These are phyloP conservation scores for Linaria vulgaris DNA, from an alignment of 257 asterid species.

Conservation along the genomic window DNA sequence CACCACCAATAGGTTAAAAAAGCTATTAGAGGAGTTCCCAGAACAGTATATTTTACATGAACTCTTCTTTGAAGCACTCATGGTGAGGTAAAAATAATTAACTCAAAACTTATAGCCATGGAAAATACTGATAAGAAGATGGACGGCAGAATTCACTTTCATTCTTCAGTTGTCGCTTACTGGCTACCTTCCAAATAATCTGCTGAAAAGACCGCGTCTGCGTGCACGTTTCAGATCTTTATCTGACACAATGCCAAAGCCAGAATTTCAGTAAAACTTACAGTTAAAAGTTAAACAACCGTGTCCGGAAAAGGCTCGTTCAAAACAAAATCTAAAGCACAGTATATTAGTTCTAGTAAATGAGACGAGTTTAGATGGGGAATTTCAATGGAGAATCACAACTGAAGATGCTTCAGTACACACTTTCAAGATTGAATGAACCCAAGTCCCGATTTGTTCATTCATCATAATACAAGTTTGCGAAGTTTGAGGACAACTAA, in stretches of 20 bases:
- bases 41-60: too few relatives aligned
- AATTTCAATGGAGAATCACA: not conserved
- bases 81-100: too few relatives aligned
- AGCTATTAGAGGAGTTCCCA: too few relatives aligned
- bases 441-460: too few relatives aligned
- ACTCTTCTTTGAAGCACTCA: too few relatives aligned
- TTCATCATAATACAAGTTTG: too few relatives aligned
- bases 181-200: slow-evolving; percentile 46
- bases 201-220: slow-evolving; percentile 41
- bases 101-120: not conserved
- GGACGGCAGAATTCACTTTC: not conserved
- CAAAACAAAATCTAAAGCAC: not conserved
- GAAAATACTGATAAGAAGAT: not conserved
- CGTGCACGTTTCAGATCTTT: slow-evolving; percentile 42
- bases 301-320: too few relatives aligned
- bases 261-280: too few relatives aligned
- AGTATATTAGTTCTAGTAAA: not conserved
- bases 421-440: too few relatives aligned
- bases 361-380: not conserved
- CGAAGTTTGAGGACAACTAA: too few relatives aligned
- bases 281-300: too few relatives aligned
- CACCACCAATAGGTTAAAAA: too few relatives aligned
- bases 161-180: slow-evolving; percentile 10
- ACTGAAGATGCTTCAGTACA: not conserved
- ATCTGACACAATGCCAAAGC: slow-evolving; percentile 48